These are phyloP conservation scores for Yarrowia sp. DNA, from an alignment of 805 yeast genomes.

Conservation along the genomic window DNA sequence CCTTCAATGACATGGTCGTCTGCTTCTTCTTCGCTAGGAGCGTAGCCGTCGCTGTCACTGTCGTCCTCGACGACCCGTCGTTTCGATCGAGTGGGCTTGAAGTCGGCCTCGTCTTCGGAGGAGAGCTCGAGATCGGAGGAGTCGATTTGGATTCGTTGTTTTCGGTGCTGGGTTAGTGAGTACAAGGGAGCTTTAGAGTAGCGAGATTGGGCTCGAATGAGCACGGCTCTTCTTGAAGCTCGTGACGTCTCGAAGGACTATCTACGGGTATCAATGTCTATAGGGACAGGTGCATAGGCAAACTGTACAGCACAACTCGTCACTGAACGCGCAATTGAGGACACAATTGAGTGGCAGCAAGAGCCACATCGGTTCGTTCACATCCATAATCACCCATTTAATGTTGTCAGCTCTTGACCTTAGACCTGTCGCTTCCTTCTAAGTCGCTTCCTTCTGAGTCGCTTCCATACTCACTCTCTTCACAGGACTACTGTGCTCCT, in stretches of 20 bases:
- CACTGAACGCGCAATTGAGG: too few relatives aligned
- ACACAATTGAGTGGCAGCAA: too few relatives aligned
- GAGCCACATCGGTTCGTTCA: too few relatives aligned
- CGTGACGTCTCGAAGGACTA: too few relatives aligned
- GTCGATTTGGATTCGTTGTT: conserved; percentile 17
- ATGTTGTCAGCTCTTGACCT: neutral
- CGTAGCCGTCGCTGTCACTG: conserved; percentile 20
- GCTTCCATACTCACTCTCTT: conserved; percentile 15
- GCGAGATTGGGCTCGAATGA: too few relatives aligned
- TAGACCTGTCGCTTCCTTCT: neutral
- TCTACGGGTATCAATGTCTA: too few relatives aligned
- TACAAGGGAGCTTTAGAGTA: too few relatives aligned
- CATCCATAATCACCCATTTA: neutral
- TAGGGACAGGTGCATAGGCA: too few relatives aligned
- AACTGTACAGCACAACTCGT: too few relatives aligned
- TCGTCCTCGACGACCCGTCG: conserved; percentile 31
- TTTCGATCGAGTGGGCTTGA: conserved; percentile 7
- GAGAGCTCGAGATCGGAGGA: neutral
- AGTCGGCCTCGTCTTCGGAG: conserved; percentile 7
- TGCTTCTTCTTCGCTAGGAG: conserved; percentile 23
- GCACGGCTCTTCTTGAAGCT: too few relatives aligned
- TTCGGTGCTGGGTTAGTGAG: conserved; percentile 14
- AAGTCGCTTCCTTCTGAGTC: too few relatives aligned
- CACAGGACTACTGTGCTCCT: conserved; percentile 28
- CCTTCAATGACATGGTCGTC: conserved; percentile 32